These are phyloP conservation scores for Royoungia palumana DNA, from an alignment of 768 basidiomycete genomes.

Conservation along the genomic window DNA sequence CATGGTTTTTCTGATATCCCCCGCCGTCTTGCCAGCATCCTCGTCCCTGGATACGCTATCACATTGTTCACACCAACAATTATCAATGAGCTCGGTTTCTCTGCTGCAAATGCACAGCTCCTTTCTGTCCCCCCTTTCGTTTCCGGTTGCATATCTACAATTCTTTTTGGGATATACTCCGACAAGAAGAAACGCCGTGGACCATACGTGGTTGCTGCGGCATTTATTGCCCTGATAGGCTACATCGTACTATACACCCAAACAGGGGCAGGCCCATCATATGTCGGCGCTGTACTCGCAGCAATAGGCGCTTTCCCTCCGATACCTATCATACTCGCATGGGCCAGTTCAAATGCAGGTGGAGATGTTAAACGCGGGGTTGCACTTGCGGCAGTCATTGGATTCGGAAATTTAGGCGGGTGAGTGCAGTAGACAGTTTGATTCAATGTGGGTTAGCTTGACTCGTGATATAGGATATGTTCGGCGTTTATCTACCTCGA, in stretches of 20 bases:
- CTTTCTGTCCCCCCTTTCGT: conserved; percentile 46
- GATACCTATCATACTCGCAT: conserved; percentile 42
- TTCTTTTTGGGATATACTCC: conserved; percentile 37
- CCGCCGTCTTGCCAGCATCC: conserved; percentile 20
- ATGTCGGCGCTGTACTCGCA: conserved; percentile 44
- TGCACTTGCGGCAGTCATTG: conserved; percentile 47
- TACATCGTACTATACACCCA: conserved; percentile 42
- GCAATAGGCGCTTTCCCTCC: conserved; percentile 48
- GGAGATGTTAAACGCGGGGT: conserved; percentile 50
- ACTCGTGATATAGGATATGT: conserved; percentile 24
- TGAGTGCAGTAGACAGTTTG: conserved; percentile 8
- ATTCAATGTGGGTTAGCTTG: conserved; percentile 14
- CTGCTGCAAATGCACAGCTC: conserved; percentile 44
- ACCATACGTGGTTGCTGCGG: conserved; percentile 41
- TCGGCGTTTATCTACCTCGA: conserved; percentile 35
- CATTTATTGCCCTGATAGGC: conserved; percentile 42
- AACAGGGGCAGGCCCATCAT: conserved; percentile 18
- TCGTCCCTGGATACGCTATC: conserved; percentile 42
- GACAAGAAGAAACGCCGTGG: conserved; percentile 41
- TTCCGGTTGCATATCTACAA: conserved; percentile 40
- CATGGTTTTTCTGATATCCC: neutral
- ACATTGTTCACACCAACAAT: conserved; percentile 47
- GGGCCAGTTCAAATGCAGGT: conserved; percentile 49
- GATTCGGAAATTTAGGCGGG: conserved; percentile 50
- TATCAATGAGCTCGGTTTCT: conserved; percentile 43